Evolutionary conservation across 2,329 filamentous ascomycete species (phyloP), one percentile per base, ranked within the genome.

Genomic region (Myrmaecium sp.): DNA sequence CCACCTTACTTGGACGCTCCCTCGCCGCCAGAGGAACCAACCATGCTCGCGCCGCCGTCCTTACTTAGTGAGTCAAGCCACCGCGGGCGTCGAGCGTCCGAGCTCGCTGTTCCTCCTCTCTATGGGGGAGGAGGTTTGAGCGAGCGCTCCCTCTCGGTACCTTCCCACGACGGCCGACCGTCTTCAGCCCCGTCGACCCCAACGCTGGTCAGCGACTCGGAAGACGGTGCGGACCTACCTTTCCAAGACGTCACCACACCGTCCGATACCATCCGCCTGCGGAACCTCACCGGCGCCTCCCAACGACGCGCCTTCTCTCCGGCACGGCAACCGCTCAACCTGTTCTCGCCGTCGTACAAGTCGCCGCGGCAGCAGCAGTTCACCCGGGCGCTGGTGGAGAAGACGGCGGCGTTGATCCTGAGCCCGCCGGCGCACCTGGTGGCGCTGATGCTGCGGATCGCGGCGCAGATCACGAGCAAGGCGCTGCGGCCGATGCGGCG

Each of bases 351-450:
- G 4, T 47, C 41, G 20, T 43, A 53, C 25, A 48, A 55, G 30
- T 43, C 54, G 18, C 47, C 38, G 16, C 35, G 43, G 39, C 40
- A 44, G 21, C 42, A 49, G 15, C 41, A 47, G n/a, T 46, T 50
- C 21, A 49, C 46, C 3, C 21, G 18, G 9, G 65, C 71, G 3
- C 66, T 92, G 16, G 64, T 92, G 14, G 68, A 74, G 30, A 84
- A 80, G 51, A 83, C 82, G 0, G 73, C 69, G 35, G 72, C 79
- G 27, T 64, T 89, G 16, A 63, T 92, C 4, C 56, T 93, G 9
- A 72, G 78, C 0, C 82, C 82, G n/a, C 82, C 84, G 0, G 68
- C 74, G 17, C 71, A 84, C 39, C 64, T 92, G 2, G 66, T 92
- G 18, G 62, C 69, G 14, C 58, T 92, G 21, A 83, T 93, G 62